These are phyloP conservation scores for Metarhizium guizhouense DNA, from an alignment of 2,329 filamentous ascomycete species.

Conservation along the genomic window DNA sequence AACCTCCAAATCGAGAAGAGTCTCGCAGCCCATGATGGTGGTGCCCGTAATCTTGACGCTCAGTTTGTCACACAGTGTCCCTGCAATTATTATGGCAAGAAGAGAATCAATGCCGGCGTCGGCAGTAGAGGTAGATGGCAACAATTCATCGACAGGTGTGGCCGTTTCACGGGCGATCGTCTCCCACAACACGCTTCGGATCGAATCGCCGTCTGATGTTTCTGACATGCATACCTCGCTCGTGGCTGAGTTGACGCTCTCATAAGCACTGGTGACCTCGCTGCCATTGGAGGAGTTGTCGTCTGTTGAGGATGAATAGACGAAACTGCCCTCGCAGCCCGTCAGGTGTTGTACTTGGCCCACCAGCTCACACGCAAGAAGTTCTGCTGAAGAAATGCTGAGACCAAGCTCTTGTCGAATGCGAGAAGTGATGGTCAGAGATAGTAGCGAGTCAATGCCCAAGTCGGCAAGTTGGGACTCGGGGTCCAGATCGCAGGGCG, in stretches of 20 bases:
- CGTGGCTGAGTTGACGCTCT: neutral
- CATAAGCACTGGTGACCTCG: slow-evolving; percentile 30
- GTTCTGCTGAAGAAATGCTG: slow-evolving; percentile 37
- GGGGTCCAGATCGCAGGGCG: slow-evolving; percentile 51
- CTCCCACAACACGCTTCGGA: slow-evolving; percentile 6
- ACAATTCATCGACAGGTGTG: slow-evolving; percentile 9
- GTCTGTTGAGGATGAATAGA: slow-evolving; percentile 40
- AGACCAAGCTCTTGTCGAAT: slow-evolving; percentile 45
- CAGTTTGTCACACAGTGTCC: slow-evolving; percentile 16
- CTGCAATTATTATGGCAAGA: slow-evolving; percentile 10
- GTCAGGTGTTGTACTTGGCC: slow-evolving; percentile 9
- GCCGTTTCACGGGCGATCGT: slow-evolving; percentile 13
- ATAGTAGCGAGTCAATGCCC: slow-evolving; percentile 52
- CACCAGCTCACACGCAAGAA: neutral
- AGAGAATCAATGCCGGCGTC: slow-evolving; percentile 14
- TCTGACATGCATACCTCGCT: slow-evolving; percentile 39
- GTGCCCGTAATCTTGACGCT: slow-evolving; percentile 10
- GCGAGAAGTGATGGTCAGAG: slow-evolving; percentile 44
- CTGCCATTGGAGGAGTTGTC: slow-evolving; percentile 55
- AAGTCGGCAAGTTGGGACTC: slow-evolving; percentile 45
- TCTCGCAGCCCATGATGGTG: slow-evolving; percentile 5
- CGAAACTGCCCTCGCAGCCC: neutral
- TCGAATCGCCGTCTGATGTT: slow-evolving; percentile 9
- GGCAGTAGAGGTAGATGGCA: slow-evolving; percentile 8
- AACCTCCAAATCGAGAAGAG: slow-evolving; percentile 10